Evolutionary conservation across 805 yeast genomes (phyloP), one percentile per base, ranked within the genome.

Genomic region (Saturnispora bothae): DNA sequence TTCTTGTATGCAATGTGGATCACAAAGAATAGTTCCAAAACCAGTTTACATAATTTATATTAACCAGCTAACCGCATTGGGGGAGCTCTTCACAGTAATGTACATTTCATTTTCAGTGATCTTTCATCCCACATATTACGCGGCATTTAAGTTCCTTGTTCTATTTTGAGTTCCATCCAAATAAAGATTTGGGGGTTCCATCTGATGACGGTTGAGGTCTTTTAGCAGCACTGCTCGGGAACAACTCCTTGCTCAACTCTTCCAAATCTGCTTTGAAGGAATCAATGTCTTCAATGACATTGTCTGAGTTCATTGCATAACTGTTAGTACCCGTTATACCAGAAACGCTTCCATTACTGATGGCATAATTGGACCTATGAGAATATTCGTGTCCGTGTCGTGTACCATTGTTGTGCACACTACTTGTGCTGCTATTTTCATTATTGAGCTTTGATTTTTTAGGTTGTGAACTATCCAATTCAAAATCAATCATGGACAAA

Each of bases 401-500:
- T 20, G 14, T 20, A 19, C 27, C 28, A 20, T 34, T 26, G 18
- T 14, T 12, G 9, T 25, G 26, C 21, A n/a, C n/a, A n/a, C n/a
- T n/a, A n/a, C n/a, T n/a, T n/a, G n/a, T n/a, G n/a, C n/a, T n/a
- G n/a, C n/a, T n/a, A n/a, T 18, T 16, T 4, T 35, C 33, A 12
- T 20, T 15, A 14, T 36, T 36, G n/a, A 40, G 7, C 13, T 39
- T 43, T 26, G 35, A 35, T 18, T 43, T 43, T 31, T 40, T 41
- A 12, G 29, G 28, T 18, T 31, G 28, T 8, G 28, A 32, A 9
- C 15, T 52, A 22, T 53, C 60, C 18, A 63, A 49, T 35, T 61
- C 67, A 50, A 67, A 63, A 38, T 73, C 80, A 40, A 81, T 57
- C 48, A 80, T 68, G 2, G 83, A 85, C 39, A 82, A 59, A 1